phyloP scores from a whole-genome alignment of 176 grass and related monocot genomes.

The Oryza glaberrima region DNA sequence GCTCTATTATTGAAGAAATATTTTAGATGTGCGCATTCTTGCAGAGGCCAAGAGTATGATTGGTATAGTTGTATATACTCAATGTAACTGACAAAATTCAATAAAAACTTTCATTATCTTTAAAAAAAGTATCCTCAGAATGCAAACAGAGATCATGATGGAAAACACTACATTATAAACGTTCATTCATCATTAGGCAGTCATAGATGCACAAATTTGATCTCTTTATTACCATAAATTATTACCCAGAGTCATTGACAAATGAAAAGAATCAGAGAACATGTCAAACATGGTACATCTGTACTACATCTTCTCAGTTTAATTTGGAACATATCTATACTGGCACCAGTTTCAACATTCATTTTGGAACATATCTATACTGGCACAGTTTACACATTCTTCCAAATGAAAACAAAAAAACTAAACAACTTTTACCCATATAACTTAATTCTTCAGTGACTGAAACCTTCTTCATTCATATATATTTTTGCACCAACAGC shows the following conservation, averaged over 20 bases:
- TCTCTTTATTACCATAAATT: background rate
- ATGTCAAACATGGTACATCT: slow-evolving; percentile 41
- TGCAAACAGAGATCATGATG: background rate
- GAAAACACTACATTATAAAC: no score
- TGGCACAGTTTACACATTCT: slow-evolving; percentile 42
- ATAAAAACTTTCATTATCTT: no score
- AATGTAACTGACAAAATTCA: no score
- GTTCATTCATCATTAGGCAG: background rate
- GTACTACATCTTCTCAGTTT: slow-evolving; percentile 40
- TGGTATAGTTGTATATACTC: no score
- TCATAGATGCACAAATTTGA: background rate
- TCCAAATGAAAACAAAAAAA: slow-evolving; percentile 32
- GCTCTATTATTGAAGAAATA: background rate
- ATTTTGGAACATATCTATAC: slow-evolving; percentile 47
- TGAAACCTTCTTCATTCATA: slow-evolving; percentile 31
- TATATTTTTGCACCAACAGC: slow-evolving; percentile 24
- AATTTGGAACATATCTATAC: slow-evolving; percentile 47
- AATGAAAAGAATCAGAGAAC: slow-evolving; percentile 51
- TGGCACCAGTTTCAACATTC: slow-evolving; percentile 42
- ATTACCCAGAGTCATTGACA: background rate
- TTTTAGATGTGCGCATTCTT: no score
- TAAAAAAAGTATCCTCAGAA: background rate
- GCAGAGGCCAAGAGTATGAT: no score
- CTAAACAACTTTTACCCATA: slow-evolving; percentile 42
- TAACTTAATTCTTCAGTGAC: slow-evolving; percentile 40